These are phyloP conservation scores for Ceratorhiza oryzae-sativae DNA, from an alignment of 1,284 basidiomycete species.

Conservation along the genomic window DNA sequence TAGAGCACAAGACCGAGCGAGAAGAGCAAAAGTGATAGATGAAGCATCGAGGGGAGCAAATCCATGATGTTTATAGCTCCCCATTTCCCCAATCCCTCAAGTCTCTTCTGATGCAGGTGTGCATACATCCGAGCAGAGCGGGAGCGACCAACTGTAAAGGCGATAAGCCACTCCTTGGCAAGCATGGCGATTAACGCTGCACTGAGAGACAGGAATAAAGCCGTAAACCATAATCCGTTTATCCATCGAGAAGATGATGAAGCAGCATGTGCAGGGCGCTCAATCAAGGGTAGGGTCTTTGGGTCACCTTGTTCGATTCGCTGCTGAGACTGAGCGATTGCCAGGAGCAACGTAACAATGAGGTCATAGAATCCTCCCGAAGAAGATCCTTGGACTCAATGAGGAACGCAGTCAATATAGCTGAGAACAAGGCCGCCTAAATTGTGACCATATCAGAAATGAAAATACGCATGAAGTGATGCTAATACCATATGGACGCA, in stretches of 20 bases:
- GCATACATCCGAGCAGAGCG: not conserved
- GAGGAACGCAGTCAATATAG: slow-evolving; percentile 14
- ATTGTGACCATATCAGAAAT: no score
- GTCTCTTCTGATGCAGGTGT: not conserved
- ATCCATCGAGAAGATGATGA: not conserved
- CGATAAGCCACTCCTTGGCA: slow-evolving; percentile 27
- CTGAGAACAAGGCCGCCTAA: slow-evolving; percentile 25
- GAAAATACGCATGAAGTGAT: not conserved
- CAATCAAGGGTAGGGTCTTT: not conserved
- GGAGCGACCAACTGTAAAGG: not conserved
- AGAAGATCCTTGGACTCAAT: not conserved
- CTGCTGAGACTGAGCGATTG: not conserved
- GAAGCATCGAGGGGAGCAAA: slow-evolving; percentile 28
- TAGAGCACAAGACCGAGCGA: slow-evolving; percentile 20
- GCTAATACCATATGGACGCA: not conserved
- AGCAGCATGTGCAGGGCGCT: not conserved
- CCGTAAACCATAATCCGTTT: slow-evolving; percentile 28
- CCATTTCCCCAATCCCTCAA: slow-evolving; percentile 24
- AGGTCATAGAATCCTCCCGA: not conserved
- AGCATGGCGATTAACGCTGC: slow-evolving; percentile 27
- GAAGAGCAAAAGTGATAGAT: slow-evolving; percentile 38
- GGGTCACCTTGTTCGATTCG: not conserved
- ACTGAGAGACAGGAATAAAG: slow-evolving; percentile 2
- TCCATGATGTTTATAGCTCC: slow-evolving; percentile 29
- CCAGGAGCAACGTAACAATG: not conserved